Conservation (phyloP, 106 monocot species). For the Phalaenopsis equestris region DNA sequence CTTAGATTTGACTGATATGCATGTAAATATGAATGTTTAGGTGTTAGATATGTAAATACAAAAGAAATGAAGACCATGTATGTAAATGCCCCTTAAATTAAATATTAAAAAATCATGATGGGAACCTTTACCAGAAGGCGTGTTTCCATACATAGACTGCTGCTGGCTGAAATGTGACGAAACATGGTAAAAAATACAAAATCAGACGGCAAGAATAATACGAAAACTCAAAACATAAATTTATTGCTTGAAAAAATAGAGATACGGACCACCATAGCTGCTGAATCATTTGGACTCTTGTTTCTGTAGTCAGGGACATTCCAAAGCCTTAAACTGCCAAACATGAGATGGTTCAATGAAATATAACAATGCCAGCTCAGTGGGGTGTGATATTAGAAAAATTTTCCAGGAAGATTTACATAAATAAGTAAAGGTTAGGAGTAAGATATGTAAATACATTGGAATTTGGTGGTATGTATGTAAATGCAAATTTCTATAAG, state of each 20-base stretch:
- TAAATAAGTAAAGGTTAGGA: too few relatives aligned
- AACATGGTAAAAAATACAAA: conserved; percentile 4
- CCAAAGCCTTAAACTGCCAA: conserved; percentile 79
- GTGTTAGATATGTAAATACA: too few relatives aligned
- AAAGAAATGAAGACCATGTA: too few relatives aligned
- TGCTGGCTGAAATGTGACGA: conserved; percentile 50
- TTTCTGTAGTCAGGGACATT: conserved; percentile 46
- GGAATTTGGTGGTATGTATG: too few relatives aligned
- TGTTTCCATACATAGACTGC: conserved; percentile 78
- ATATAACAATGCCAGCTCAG: neutral
- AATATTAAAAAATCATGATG: conserved; percentile 5
- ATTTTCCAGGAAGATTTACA: too few relatives aligned
- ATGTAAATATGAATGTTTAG: too few relatives aligned
- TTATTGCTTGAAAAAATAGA: neutral
- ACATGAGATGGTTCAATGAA: neutral
- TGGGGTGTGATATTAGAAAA: neutral
- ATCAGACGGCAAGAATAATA: neutral
- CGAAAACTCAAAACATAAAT: conserved; percentile 1
- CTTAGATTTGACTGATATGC: too few relatives aligned
- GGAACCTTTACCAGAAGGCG: conserved; percentile 68
- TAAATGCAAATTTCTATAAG: neutral
- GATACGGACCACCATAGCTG: conserved; percentile 31
- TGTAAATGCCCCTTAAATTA: neutral
- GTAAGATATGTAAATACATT: too few relatives aligned
- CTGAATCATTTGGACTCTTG: conserved; percentile 22